Evolutionary conservation across 1,284 basidiomycete species (phyloP).

Genomic region (Microbotryum saponariae): DNA sequence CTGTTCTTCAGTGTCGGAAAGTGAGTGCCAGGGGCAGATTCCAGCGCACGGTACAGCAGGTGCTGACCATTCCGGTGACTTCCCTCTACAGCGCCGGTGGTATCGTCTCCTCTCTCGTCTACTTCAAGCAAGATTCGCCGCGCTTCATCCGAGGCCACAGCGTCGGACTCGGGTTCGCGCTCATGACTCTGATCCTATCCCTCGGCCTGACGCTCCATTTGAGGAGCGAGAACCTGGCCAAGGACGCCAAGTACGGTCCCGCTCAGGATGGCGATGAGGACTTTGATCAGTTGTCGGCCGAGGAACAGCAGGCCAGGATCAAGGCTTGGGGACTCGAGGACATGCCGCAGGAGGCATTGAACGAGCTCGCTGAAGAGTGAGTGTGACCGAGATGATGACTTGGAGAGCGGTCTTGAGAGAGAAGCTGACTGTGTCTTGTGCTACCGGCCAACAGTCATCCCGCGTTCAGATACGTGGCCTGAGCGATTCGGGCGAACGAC

Average conservation of each 20-base stretch:
- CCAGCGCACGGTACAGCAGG: conserved; percentile 42
- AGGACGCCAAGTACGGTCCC: conserved; percentile 39
- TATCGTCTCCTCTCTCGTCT: conserved; percentile 44
- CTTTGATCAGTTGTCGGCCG: neutral
- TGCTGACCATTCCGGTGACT: conserved; percentile 44
- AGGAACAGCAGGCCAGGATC: neutral
- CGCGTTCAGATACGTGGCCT: too few relatives aligned
- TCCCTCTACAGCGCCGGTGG: conserved; percentile 41
- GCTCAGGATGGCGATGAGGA: neutral
- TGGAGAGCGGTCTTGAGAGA: too few relatives aligned
- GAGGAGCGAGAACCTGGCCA: conserved; percentile 39
- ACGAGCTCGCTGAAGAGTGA: too few relatives aligned
- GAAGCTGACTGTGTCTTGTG: too few relatives aligned
- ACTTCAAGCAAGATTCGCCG: conserved; percentile 28
- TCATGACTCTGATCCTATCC: conserved; percentile 34
- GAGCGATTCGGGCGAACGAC: too few relatives aligned
- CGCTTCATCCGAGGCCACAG: conserved; percentile 41
- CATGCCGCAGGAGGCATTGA: too few relatives aligned
- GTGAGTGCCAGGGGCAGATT: neutral
- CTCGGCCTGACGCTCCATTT: conserved; percentile 39
- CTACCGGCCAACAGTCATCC: too few relatives aligned
- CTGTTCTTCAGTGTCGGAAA: neutral
- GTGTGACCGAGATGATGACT: too few relatives aligned
- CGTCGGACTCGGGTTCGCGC: conserved; percentile 39
- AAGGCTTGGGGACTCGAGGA: too few relatives aligned